These are phyloP conservation scores for Eucalyptus albens DNA, from an alignment of 345 rosid genomes.

Conservation along the genomic window DNA sequence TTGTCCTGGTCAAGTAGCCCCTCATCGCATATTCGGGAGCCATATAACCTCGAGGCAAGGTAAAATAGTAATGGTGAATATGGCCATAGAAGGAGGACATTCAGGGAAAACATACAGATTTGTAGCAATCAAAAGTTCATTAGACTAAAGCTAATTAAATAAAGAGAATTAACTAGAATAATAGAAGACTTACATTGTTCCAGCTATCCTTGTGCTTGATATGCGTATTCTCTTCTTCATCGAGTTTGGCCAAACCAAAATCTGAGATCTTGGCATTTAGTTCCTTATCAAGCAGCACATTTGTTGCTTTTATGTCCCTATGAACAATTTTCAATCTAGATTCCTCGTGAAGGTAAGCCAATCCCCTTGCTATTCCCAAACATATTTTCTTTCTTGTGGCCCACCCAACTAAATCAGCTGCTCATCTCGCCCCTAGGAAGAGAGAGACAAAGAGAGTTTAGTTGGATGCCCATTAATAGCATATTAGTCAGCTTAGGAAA, in stretches of 20 bases:
- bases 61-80: neutral
- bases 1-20: constrained; percentile 89
- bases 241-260: constrained; percentile 61
- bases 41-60: constrained; percentile 62
- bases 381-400: constrained; percentile 37
- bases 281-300: constrained; percentile 50
- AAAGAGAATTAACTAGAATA: neutral
- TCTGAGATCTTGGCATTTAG: constrained; percentile 57
- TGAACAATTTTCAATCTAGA: constrained; percentile 62
- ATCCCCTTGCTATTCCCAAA: constrained; percentile 37
- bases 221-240: constrained; percentile 64
- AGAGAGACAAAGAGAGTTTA: too few species aligned
- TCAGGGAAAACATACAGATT: neutral
- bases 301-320: constrained; percentile 57
- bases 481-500: too few species aligned
- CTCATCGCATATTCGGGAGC: constrained; percentile 97
- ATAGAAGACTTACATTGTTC: constrained; percentile 38
- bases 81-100: neutral
- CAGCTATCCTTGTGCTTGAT: constrained; percentile 59
- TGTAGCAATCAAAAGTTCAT: neutral
- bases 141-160: neutral
- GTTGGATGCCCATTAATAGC: too few species aligned
- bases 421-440: constrained; percentile 18
- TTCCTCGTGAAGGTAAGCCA: constrained; percentile 39
- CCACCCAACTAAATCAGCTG: constrained; percentile 33